Percentiles rank a stretch among this genome's conserved stretches.
phyloP scores from a whole-genome alignment of 306 rosid genomes.

The Quercus gilva region DNA sequence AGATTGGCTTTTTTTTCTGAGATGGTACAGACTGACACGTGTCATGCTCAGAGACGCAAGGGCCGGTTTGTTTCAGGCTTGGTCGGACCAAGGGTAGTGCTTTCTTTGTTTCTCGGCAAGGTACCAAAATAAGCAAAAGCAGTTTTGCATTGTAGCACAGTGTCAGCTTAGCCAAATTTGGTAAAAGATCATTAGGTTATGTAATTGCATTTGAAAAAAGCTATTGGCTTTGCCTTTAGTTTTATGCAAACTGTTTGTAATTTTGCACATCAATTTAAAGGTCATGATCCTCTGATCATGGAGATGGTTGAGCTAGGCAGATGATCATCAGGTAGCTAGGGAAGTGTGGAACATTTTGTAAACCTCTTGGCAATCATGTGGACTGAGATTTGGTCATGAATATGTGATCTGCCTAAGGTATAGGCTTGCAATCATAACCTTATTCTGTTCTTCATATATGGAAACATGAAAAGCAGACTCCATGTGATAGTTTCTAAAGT shows the following conservation, averaged over 20 bases:
- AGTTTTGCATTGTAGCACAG: constrained; percentile 8
- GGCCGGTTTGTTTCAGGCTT: constrained; percentile 10
- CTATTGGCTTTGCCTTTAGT: neutral
- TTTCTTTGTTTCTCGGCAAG: neutral
- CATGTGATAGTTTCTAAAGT: constrained; percentile 43
- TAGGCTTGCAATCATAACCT: constrained; percentile 51
- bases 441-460: constrained; percentile 27
- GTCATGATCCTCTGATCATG: constrained; percentile 26
- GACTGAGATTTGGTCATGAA: constrained; percentile 47
- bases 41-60: constrained; percentile 13
- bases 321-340: neutral
- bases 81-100: constrained; percentile 29
- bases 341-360: constrained; percentile 1
- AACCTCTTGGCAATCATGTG: constrained; percentile 38
- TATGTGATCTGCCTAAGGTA: constrained; percentile 42
- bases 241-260: neutral
- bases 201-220: constrained; percentile 16
- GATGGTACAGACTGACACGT: constrained; percentile 29
- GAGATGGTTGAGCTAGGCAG: constrained; percentile 5
- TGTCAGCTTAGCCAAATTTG: constrained; percentile 35
- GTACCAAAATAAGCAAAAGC: constrained; percentile 8
- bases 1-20: neutral
- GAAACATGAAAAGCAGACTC: constrained; percentile 48
- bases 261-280: constrained; percentile 17
- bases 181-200: constrained; percentile 26